Evolutionary conservation across 2,329 filamentous ascomycete species (phyloP).

Genomic region (Cladosporium velox): DNA sequence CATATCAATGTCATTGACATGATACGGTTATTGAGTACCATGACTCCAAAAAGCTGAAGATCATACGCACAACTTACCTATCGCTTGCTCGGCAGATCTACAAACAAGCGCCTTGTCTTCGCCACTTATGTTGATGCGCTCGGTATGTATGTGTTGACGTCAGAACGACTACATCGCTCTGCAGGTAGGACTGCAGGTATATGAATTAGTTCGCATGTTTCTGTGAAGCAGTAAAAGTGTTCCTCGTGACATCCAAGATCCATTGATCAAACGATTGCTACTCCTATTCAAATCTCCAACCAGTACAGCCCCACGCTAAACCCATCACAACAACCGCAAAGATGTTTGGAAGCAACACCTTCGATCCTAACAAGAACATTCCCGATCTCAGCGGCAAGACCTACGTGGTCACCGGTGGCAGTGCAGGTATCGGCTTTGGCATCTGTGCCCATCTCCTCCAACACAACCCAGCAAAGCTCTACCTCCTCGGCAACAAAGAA

Average conservation of each 20-base stretch:
- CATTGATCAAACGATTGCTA: background rate
- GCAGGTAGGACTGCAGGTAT: background rate
- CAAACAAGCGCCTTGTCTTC: background rate
- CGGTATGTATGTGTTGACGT: constrained; percentile 14
- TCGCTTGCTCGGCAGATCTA: background rate
- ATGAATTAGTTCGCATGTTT: background rate
- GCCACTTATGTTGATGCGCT: background rate
- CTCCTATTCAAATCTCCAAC: background rate
- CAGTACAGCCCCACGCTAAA: background rate
- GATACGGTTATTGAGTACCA: background rate
- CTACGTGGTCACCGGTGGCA: constrained; percentile 32
- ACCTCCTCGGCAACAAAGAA: constrained; percentile 53
- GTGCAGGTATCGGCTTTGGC: constrained; percentile 44
- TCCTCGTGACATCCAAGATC: background rate
- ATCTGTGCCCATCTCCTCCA: constrained; percentile 56
- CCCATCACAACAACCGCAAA: background rate
- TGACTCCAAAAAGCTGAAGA: background rate
- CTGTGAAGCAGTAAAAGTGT: background rate
- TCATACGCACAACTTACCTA: background rate
- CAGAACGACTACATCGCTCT: constrained; percentile 16
- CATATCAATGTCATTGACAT: background rate
- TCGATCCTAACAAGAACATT: constrained; percentile 31
- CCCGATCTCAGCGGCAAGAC: constrained; percentile 32
- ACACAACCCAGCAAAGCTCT: constrained; percentile 50
- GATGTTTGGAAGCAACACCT: constrained; percentile 25